Base-by-base conservation (phyloP, 2,329 filamentous ascomycete species). In the Penicillium sp. region DNA sequence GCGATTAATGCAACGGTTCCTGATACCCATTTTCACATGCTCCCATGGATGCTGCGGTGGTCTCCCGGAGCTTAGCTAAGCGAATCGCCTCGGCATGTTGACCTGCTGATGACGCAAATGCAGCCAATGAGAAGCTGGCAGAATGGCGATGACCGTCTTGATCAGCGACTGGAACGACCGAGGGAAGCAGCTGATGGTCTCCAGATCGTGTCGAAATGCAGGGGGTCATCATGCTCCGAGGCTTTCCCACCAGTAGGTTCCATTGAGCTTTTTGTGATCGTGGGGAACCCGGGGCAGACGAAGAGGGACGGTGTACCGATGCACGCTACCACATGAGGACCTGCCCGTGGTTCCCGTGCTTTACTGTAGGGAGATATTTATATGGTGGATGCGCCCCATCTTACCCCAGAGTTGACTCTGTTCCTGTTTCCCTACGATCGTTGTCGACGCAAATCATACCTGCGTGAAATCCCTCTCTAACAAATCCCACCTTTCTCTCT, bases 381-480 rank as follows among this genome's bases (percentile, higher is more conserved):
- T 56, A 59, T 60, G 55, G 53, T 52, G 39, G 45, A 36, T 36
- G 42, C 43, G 49, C 54, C 52, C 52, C 56, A 56, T 48, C 51
- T 32, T 57, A 52, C 57, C 57, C 57, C 55, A 49, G 57, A 57
- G 28, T 58, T 34, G 27, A 49, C 48, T 47, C 43, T 52, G 42
- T 33, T 37, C 36, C 43, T 45, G 49, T 33, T 46, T 41, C 47
- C 48, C 39, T 47, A 51, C 44, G 39, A 46, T 40, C 36, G 29
- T 42, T 39, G 33, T 38, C 18, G 18, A 18, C 18, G 18, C 18
- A 18, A 1, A 18, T 18, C 18, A 1, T 18, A 18, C 18, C 1
- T 18, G 18, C 18, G 18, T 18, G 18, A 18, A 18, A 18, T 18
- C 18, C 18, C 18, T 18, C 18, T 18, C 18, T 18, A 18, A 18